These are phyloP conservation scores for Brettanomyces anomalus DNA, from an alignment of 805 yeast genomes.

Conservation along the genomic window DNA sequence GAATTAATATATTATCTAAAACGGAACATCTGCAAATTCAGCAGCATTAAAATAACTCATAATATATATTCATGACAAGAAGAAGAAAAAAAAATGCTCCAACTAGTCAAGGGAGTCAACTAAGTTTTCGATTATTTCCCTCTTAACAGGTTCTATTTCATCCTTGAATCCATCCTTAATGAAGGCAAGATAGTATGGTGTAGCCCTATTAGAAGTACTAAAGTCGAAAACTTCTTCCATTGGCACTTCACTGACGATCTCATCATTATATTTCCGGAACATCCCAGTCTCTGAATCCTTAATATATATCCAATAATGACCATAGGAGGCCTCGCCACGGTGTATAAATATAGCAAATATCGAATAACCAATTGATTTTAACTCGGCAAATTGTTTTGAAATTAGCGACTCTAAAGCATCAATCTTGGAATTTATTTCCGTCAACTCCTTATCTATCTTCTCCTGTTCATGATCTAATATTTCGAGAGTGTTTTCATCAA, in stretches of 20 bases:
- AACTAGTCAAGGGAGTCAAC: constrained; percentile 1
- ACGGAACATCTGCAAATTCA: no score
- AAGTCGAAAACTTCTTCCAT: constrained; percentile 60
- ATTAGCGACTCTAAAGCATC: constrained; percentile 38
- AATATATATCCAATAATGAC: constrained; percentile 96
- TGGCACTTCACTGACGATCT: constrained; percentile 76
- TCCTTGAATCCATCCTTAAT: constrained; percentile 53
- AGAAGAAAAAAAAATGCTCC: no score
- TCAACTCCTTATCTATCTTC: constrained; percentile 37
- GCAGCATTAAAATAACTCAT: no score
- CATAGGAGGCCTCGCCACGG: constrained; percentile 91
- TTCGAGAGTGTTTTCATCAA: constrained; percentile 38
- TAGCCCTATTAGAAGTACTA: constrained; percentile 67
- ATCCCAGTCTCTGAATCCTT: constrained; percentile 58
- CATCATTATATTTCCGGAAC: constrained; percentile 91
- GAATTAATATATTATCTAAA: no score
- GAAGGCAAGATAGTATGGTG: constrained; percentile 88
- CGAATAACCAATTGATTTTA: constrained; percentile 62
- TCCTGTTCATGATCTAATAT: constrained; percentile 39
- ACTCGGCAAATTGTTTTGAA: constrained; percentile 50
- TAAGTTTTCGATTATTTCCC: constrained; percentile 25
- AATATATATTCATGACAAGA: no score
- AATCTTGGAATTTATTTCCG: constrained; percentile 29
- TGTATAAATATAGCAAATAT: constrained; percentile 91
- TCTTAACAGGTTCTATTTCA: constrained; percentile 56